These are phyloP conservation scores for Yamagishiella unicocca DNA, from an alignment of 139 green algal genomes.

Conservation along the genomic window DNA sequence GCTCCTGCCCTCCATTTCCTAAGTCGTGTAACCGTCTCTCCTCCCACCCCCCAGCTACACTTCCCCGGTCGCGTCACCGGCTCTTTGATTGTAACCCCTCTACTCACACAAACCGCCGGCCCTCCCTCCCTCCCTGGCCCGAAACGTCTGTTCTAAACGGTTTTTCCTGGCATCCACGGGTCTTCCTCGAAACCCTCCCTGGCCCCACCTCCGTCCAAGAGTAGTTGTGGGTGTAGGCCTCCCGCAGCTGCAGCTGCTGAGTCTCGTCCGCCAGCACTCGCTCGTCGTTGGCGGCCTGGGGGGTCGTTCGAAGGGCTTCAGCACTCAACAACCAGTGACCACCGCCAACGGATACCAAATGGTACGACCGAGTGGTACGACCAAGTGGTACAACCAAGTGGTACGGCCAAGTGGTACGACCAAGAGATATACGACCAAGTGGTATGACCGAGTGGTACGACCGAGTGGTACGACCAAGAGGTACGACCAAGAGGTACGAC, in stretches of 20 bases:
- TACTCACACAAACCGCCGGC: not conserved
- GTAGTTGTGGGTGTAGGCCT: constrained; percentile 21
- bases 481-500: too few relatives aligned
- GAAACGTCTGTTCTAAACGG: not conserved
- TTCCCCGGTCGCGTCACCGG: too few relatives aligned
- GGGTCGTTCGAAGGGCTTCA: not conserved
- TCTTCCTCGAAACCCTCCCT: not conserved
- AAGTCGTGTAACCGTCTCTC: not conserved
- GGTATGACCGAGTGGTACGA: not conserved
- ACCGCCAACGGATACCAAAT: not conserved
- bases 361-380: not conserved
- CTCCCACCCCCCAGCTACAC: not conserved
- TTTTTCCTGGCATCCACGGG: not conserved
- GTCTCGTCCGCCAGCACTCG: constrained; percentile 1
- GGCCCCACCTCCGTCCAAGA: not conserved
- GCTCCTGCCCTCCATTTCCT: too few relatives aligned
- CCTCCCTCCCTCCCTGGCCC: not conserved
- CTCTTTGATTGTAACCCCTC: not conserved
- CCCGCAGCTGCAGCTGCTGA: not conserved
- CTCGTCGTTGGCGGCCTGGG: not conserved
- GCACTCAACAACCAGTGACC: not conserved
- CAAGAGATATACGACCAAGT: not conserved
- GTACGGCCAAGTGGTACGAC: not conserved
- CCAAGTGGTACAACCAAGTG: not conserved
- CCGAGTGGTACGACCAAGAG: too few relatives aligned